Conservation (phyloP, 2,329 filamentous ascomycete species). For the Aquanectria penicillioides region DNA sequence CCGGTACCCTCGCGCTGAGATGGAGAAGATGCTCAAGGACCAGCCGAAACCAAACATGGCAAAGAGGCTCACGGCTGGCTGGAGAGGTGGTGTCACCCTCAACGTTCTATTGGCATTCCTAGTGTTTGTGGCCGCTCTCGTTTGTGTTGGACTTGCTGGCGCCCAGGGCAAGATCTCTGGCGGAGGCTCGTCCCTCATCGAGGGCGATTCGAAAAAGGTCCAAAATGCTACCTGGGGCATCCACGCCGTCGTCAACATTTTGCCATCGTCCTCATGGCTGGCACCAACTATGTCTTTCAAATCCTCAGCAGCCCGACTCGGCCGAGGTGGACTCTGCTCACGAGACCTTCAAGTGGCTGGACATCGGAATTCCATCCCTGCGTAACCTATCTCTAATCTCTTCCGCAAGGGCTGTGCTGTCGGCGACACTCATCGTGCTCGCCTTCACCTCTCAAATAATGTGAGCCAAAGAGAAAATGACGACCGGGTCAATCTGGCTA, state of each 20-base stretch:
- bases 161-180: constrained; percentile 45
- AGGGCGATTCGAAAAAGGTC: constrained; percentile 51
- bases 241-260: constrained; percentile 57
- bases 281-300: constrained; percentile 64
- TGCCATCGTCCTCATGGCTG: constrained; percentile 55
- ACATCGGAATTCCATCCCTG: constrained; percentile 64
- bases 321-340: constrained; percentile 60
- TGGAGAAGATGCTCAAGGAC: constrained; percentile 39
- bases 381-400: constrained; percentile 59
- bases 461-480: no score
- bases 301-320: constrained; percentile 64
- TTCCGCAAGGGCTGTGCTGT: constrained; percentile 51
- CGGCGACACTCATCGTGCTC: constrained; percentile 50
- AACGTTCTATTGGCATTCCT: constrained; percentile 54
- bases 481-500: no score
- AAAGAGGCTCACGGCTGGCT: constrained; percentile 50
- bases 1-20: constrained; percentile 35
- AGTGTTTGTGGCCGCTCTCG: constrained; percentile 49
- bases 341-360: constrained; percentile 57
- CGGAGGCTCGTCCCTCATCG: constrained; percentile 50
- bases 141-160: constrained; percentile 51
- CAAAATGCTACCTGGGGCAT: constrained; percentile 52
- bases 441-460: constrained; percentile 61
- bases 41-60: constrained; percentile 38
- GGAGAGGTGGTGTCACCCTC: constrained; percentile 59